phyloP scores from a whole-genome alignment of 768 basidiomycete species.

The Lactarius hatsudake region DNA sequence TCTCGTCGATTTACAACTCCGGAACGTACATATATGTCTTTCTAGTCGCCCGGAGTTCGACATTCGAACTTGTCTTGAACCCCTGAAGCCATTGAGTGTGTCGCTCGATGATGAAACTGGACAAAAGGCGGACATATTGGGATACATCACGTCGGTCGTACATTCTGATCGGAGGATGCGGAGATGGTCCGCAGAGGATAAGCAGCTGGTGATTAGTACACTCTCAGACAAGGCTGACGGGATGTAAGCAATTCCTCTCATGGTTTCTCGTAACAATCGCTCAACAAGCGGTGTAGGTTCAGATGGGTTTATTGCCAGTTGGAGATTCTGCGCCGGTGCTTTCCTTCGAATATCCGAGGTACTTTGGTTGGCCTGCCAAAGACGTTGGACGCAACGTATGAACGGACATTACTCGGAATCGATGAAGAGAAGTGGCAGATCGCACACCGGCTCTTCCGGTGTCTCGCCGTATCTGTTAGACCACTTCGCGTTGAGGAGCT shows the following conservation, averaged over 20 bases:
- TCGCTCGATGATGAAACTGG: neutral
- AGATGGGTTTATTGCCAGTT: slow-evolving; percentile 5
- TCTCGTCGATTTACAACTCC: neutral
- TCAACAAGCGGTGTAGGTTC: neutral
- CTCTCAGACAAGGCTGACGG: slow-evolving; percentile 2
- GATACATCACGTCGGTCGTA: neutral
- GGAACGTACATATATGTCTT: neutral
- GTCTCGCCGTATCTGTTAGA: neutral
- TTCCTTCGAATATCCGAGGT: neutral
- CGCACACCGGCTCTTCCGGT: neutral
- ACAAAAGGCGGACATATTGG: neutral
- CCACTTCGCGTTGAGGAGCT: slow-evolving; percentile 1
- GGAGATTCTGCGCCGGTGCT: neutral
- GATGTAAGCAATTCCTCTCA: neutral
- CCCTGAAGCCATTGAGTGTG: neutral
- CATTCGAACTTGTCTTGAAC: neutral
- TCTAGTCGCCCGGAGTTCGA: neutral
- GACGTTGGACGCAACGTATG: neutral
- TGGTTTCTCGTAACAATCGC: too few relatives aligned
- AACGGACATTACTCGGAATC: neutral
- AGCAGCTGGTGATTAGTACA: neutral
- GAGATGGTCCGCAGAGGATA: neutral
- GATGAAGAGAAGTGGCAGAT: neutral
- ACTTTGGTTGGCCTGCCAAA: neutral
- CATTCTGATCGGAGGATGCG: neutral